These are phyloP conservation scores for Candida nanaspora DNA, from an alignment of 805 yeast species.

Conservation along the genomic window DNA sequence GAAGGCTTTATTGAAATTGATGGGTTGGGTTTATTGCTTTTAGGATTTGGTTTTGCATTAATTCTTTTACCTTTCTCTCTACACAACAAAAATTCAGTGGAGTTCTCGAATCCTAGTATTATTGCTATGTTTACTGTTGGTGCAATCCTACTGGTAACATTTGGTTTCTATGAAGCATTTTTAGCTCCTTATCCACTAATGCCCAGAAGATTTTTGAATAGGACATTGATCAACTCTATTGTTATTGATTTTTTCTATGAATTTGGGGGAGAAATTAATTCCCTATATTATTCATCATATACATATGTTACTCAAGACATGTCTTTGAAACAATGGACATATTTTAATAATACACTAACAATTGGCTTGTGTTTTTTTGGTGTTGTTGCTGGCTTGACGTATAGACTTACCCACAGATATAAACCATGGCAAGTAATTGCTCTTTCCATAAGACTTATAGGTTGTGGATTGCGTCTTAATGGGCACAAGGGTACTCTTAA, in stretches of 20 bases:
- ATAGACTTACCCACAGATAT: constrained; percentile 29
- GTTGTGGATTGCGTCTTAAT: constrained; percentile 21
- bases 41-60: constrained; percentile 32
- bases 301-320: constrained; percentile 25
- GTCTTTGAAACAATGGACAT: constrained; percentile 28
- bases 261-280: constrained; percentile 22
- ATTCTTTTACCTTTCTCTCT: constrained; percentile 33
- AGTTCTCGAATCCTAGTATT: constrained; percentile 31
- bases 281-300: constrained; percentile 28
- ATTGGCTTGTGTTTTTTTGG: constrained; percentile 31
- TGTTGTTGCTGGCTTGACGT: constrained; percentile 27
- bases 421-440: constrained; percentile 30
- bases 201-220: constrained; percentile 31
- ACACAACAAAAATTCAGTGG: constrained; percentile 22
- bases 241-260: constrained; percentile 26
- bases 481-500: constrained; percentile 18
- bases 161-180: constrained; percentile 23
- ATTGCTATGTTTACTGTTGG: constrained; percentile 37
- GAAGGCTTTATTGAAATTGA: constrained; percentile 29
- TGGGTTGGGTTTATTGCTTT: constrained; percentile 29
- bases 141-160: constrained; percentile 24
- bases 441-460: constrained; percentile 25
- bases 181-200: constrained; percentile 29
- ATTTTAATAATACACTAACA: constrained; percentile 29
- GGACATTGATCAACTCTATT: constrained; percentile 29